Conservation (phyloP, 1,139 yeast genomes). For the Scheffersomyces insectosa region DNA sequence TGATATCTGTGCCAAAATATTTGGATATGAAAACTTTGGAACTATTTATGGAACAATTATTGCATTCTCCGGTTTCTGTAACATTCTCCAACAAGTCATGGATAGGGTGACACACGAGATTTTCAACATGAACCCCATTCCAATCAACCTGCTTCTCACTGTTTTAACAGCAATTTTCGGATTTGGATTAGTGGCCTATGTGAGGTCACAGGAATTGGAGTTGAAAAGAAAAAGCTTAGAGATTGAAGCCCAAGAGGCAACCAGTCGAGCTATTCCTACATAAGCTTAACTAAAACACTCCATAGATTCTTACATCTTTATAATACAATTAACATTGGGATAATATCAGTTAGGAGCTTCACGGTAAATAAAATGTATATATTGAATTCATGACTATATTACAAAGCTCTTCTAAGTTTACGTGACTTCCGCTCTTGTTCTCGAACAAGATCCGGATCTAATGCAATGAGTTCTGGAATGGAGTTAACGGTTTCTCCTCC, state of each 20-base stretch:
- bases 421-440: conserved; percentile 21
- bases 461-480: conserved; percentile 30
- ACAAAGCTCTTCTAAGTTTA: conserved; percentile 12
- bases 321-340: conserved; percentile 16
- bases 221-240: conserved; percentile 57
- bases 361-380: too few relatives aligned
- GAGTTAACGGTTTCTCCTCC: conserved; percentile 7
- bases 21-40: conserved; percentile 91
- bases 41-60: conserved; percentile 87
- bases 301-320: neutral
- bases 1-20: conserved; percentile 88
- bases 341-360: neutral
- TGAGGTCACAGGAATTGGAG: conserved; percentile 52
- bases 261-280: conserved; percentile 49
- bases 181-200: conserved; percentile 48
- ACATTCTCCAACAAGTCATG: conserved; percentile 66
- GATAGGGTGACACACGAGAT: conserved; percentile 69
- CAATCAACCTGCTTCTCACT: conserved; percentile 63
- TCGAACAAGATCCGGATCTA: conserved; percentile 31
- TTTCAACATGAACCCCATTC: conserved; percentile 74
- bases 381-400: neutral
- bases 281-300: conserved; percentile 10
- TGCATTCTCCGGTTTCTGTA: conserved; percentile 76
- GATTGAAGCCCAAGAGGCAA: conserved; percentile 62
- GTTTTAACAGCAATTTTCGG: conserved; percentile 58